Percentiles rank a stretch among this genome's conserved stretches.
phyloP scores from a whole-genome alignment of 2,329 filamentous ascomycete genomes.

The Albophoma yamanashiensis region DNA sequence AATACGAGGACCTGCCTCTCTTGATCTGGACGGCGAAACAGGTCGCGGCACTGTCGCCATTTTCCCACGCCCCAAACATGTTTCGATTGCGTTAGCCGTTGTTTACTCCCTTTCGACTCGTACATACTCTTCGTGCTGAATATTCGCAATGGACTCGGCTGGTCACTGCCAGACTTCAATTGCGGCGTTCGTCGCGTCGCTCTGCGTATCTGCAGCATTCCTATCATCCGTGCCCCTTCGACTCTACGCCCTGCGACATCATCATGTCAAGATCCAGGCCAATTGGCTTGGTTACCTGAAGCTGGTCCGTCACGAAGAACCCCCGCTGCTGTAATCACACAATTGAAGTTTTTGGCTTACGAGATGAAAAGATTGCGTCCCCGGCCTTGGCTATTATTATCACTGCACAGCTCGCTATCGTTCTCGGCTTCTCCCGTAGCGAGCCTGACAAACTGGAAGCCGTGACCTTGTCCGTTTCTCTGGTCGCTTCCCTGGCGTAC shows the following conservation, averaged over 20 bases:
- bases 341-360: background rate
- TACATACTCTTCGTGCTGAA: background rate
- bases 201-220: background rate
- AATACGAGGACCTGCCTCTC: background rate
- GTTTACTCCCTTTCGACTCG: background rate
- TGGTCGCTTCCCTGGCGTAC: background rate
- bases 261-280: background rate
- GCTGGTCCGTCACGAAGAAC: background rate
- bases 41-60: background rate
- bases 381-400: background rate
- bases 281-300: background rate
- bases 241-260: background rate
- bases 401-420: background rate
- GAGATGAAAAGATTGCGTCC: background rate
- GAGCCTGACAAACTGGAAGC: background rate
- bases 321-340: background rate
- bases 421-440: background rate
- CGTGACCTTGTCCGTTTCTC: background rate
- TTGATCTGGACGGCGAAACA: background rate
- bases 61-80: background rate
- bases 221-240: background rate
- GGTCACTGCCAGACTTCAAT: background rate
- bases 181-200: background rate
- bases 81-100: background rate
- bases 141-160: background rate